phyloP scores from a whole-genome alignment of 2,329 filamentous ascomycete genomes.

The Tolypocladium sp. region DNA sequence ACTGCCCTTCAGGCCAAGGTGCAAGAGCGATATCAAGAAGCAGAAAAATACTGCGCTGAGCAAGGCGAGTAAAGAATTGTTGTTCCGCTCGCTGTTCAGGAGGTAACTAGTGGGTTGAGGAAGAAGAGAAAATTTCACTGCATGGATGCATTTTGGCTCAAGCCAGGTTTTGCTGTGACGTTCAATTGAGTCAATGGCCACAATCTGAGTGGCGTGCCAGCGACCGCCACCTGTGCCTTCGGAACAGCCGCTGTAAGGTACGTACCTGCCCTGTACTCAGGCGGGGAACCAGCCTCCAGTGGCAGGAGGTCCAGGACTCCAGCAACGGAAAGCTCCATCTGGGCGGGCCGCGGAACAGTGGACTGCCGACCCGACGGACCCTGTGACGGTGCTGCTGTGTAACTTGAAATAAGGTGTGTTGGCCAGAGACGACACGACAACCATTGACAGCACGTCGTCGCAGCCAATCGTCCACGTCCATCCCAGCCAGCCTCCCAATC shows the following conservation, averaged over 20 bases:
- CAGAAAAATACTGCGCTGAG: background rate
- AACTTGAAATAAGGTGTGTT: background rate
- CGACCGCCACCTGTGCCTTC: background rate
- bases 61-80: background rate
- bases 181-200: background rate
- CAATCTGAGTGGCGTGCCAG: background rate
- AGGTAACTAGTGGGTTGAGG: background rate
- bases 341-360: background rate
- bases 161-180: background rate
- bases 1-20: background rate
- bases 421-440: background rate
- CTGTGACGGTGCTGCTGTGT: background rate
- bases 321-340: background rate
- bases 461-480: background rate
- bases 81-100: background rate
- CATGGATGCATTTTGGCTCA: background rate
- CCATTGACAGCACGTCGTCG: background rate
- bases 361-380: background rate
- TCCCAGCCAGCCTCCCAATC: background rate
- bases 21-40: background rate
- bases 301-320: background rate
- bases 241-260: background rate
- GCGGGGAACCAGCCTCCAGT: background rate
- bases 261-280: background rate
- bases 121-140: background rate